phyloP scores from a whole-genome alignment of 441 rosid genomes.

The Melastoma candidum region DNA sequence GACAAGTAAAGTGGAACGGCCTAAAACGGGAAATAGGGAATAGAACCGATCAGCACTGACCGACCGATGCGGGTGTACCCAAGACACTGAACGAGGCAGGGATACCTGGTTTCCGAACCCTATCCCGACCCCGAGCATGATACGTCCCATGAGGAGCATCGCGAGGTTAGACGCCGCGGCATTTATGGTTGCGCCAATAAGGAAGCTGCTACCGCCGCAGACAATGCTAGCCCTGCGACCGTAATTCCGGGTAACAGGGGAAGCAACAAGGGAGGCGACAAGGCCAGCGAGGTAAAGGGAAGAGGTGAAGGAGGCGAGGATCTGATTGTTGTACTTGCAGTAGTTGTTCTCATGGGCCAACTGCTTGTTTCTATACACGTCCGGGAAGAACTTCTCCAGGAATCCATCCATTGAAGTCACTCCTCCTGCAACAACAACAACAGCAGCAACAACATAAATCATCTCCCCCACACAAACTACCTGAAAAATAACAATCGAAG shows the following conservation, averaged over 20 bases:
- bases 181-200: slow-evolving; percentile 57
- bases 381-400: slow-evolving; percentile 58
- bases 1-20: slow-evolving; percentile 84
- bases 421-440: slow-evolving; percentile 45
- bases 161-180: slow-evolving; percentile 55
- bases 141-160: slow-evolving; percentile 76
- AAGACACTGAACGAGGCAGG: neutral
- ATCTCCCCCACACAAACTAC: too few relatives aligned
- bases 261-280: slow-evolving; percentile 66
- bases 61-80: neutral
- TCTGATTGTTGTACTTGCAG: slow-evolving; percentile 77
- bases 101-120: slow-evolving; percentile 92
- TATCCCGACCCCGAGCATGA: slow-evolving; percentile 86
- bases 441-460: neutral
- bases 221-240: slow-evolving; percentile 76
- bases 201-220: slow-evolving; percentile 76
- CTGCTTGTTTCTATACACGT: slow-evolving; percentile 50
- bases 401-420: slow-evolving; percentile 83
- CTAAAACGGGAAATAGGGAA: slow-evolving; percentile 24
- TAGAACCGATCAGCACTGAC: neutral
- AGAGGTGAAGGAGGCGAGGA: slow-evolving; percentile 81
- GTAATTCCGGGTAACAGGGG: slow-evolving; percentile 60
- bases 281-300: slow-evolving; percentile 86
- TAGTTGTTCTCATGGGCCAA: slow-evolving; percentile 78
- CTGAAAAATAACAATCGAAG: too few relatives aligned